Evolutionary conservation across 768 basidiomycete species (phyloP).

Genomic region (Trichaptum fuscoviolaceum): DNA sequence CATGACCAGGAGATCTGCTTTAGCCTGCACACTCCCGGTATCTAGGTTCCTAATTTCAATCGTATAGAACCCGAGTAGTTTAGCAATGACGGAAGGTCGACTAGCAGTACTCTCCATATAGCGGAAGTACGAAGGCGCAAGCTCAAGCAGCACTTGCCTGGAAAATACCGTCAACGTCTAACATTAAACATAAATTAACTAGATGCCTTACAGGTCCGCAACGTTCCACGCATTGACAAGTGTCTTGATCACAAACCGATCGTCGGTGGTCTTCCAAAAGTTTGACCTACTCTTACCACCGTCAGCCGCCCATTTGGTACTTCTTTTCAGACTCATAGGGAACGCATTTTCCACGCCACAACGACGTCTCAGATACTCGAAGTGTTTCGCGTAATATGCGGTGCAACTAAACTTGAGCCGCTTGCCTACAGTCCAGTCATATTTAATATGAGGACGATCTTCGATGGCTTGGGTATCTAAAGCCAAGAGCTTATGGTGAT

Average conservation of each 20-base stretch:
- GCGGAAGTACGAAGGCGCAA: slow-evolving; percentile 73
- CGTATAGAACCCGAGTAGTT: slow-evolving; percentile 78
- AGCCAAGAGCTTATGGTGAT: slow-evolving; percentile 46
- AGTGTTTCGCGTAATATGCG: slow-evolving; percentile 78
- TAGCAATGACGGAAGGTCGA: slow-evolving; percentile 66
- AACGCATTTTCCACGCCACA: slow-evolving; percentile 64
- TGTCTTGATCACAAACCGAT: slow-evolving; percentile 79
- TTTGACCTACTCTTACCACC: slow-evolving; percentile 78
- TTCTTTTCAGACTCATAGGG: slow-evolving; percentile 52
- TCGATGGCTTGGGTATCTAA: slow-evolving; percentile 41
- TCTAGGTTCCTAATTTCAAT: slow-evolving; percentile 73
- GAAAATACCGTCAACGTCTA: background rate
- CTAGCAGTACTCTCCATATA: slow-evolving; percentile 69
- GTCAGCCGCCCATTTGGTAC: slow-evolving; percentile 65
- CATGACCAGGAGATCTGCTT: slow-evolving; percentile 77
- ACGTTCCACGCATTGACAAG: slow-evolving; percentile 85
- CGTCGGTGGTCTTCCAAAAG: slow-evolving; percentile 80
- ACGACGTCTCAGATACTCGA: slow-evolving; percentile 57
- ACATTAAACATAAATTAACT: too few species aligned
- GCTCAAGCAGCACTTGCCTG: slow-evolving; percentile 74
- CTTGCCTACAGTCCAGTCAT: slow-evolving; percentile 74
- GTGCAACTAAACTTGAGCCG: slow-evolving; percentile 74
- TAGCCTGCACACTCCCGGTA: slow-evolving; percentile 55
- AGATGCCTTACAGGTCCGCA: slow-evolving; percentile 61
- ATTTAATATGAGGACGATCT: slow-evolving; percentile 77